Evolutionary conservation across 2,329 filamentous ascomycete species (phyloP).

Genomic region (Penicillium frequentans): DNA sequence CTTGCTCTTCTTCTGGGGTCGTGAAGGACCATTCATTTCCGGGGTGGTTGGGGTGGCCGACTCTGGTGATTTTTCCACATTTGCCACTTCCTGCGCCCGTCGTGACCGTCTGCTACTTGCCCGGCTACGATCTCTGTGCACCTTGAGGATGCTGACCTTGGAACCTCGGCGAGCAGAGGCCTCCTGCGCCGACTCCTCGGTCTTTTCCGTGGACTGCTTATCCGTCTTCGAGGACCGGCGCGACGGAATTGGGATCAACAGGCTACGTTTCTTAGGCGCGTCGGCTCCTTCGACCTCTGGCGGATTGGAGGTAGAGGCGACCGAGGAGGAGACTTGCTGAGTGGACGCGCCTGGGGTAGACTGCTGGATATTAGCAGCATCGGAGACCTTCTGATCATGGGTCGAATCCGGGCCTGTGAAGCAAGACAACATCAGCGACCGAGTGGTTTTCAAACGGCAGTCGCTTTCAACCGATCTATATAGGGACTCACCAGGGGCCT

Average conservation of each 20-base stretch:
- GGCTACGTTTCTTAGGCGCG: conserved; percentile 38
- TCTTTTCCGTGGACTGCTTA: conserved; percentile 35
- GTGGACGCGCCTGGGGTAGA: conserved; percentile 19
- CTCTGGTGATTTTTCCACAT: conserved; percentile 33
- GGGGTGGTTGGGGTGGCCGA: conserved; percentile 26
- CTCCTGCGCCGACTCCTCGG: conserved; percentile 34
- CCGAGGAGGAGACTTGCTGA: conserved; percentile 14
- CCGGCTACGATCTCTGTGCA: conserved; percentile 66
- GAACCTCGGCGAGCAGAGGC: conserved; percentile 59
- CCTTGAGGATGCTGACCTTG: conserved; percentile 64
- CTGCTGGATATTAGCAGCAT: conserved; percentile 24
- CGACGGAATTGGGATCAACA: conserved; percentile 39
- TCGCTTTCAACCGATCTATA: neutral
- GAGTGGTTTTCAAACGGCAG: neutral
- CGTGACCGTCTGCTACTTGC: conserved; percentile 56
- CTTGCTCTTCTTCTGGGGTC: conserved; percentile 42
- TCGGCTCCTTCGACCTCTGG: conserved; percentile 15
- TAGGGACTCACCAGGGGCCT: conserved; percentile 28
- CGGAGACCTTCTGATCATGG: conserved; percentile 21
- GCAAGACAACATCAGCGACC: neutral
- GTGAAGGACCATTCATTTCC: conserved; percentile 33
- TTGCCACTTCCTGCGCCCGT: conserved; percentile 32
- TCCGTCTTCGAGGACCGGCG: conserved; percentile 40
- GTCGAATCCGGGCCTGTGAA: conserved; percentile 27
- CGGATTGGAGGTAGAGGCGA: conserved; percentile 6